Evolutionary conservation across 768 basidiomycete species (phyloP).

Genomic region (Grammothele lineata): DNA sequence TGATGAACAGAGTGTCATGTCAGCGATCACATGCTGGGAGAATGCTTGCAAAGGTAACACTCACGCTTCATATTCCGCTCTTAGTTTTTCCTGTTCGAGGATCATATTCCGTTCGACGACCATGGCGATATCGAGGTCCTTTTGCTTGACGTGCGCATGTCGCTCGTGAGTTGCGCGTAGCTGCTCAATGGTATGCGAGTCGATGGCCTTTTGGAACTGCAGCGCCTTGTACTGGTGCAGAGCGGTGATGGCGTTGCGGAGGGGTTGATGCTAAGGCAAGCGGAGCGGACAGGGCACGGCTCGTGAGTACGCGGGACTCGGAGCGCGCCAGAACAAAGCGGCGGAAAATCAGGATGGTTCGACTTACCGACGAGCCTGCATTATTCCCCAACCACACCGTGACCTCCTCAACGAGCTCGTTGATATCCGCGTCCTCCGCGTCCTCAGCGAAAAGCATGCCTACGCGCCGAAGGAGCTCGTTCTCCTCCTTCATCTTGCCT

Average conservation of each 20-base stretch:
- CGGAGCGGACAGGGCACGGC: background rate
- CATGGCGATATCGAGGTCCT: slow-evolving; percentile 13
- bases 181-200: slow-evolving; percentile 7
- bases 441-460: slow-evolving; percentile 32
- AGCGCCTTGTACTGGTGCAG: slow-evolving; percentile 37
- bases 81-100: slow-evolving; percentile 7
- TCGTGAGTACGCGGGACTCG: background rate
- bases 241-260: slow-evolving; percentile 31
- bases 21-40: too few relatives aligned
- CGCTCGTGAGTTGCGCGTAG: slow-evolving; percentile 13
- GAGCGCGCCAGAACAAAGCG: background rate
- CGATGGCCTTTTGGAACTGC: slow-evolving; percentile 15
- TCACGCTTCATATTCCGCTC: background rate
- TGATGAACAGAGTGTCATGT: background rate
- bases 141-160: slow-evolving; percentile 15
- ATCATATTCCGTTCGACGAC: slow-evolving; percentile 18
- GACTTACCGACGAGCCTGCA: slow-evolving; percentile 30
- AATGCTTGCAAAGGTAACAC: background rate
- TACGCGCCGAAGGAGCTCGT: slow-evolving; percentile 31
- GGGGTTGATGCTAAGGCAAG: slow-evolving; percentile 26
- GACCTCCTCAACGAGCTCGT: slow-evolving; percentile 42
- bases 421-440: slow-evolving; percentile 29
- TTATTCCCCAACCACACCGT: slow-evolving; percentile 47
- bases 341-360: background rate
- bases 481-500: slow-evolving; percentile 10